Conservation (phyloP, 441 rosid genomes). For the Croton setiger region DNA sequence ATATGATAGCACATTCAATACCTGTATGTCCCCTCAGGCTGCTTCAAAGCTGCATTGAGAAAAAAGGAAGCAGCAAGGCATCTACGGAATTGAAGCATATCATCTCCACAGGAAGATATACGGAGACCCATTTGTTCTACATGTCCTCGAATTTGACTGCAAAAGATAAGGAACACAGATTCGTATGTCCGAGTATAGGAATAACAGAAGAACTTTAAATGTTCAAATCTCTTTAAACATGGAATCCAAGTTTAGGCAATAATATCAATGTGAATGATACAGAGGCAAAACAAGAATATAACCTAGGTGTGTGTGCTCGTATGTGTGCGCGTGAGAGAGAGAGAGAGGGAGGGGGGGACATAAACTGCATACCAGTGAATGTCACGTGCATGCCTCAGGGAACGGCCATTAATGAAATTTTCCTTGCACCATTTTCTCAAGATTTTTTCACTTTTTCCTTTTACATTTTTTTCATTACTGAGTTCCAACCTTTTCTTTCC, state of each 20-base stretch:
- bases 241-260: not conserved
- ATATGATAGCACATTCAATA: slow-evolving; percentile 18
- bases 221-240: not conserved
- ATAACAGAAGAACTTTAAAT: slow-evolving; percentile 6
- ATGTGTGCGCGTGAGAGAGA: not conserved
- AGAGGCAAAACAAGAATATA: not conserved
- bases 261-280: not conserved
- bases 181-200: slow-evolving; percentile 5
- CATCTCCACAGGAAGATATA: slow-evolving; percentile 77
- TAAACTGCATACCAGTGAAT: slow-evolving; percentile 53
- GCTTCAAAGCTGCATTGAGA: slow-evolving; percentile 88
- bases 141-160: slow-evolving; percentile 77
- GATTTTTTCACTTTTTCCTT: slow-evolving; percentile 44
- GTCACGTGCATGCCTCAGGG: slow-evolving; percentile 80
- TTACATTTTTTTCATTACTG: slow-evolving; percentile 40
- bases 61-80: slow-evolving; percentile 93
- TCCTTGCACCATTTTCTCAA: slow-evolving; percentile 88
- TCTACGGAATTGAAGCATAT: slow-evolving; percentile 70
- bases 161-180: slow-evolving; percentile 21
- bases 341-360: not conserved
- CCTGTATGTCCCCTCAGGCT: slow-evolving; percentile 87
- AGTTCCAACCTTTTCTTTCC: slow-evolving; percentile 45
- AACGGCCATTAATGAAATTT: slow-evolving; percentile 68
- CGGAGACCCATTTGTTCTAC: slow-evolving; percentile 75
- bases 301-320: not conserved